Base-by-base conservation (phyloP, 2,329 filamentous ascomycete species). In the Fusarium albidum region DNA sequence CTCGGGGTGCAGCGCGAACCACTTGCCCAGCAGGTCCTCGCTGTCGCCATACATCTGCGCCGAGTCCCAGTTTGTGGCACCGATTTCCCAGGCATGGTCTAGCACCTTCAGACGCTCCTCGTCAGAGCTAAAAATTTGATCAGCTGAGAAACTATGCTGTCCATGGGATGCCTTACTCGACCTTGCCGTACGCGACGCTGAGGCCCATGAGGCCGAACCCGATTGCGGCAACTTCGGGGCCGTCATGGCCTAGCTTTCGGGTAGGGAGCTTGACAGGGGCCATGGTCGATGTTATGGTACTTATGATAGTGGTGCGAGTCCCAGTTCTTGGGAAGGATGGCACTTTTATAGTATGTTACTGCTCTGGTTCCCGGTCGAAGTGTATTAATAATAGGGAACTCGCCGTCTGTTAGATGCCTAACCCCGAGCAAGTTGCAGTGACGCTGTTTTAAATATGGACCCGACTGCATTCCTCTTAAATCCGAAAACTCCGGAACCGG, bases 21-120 rank as follows among this genome's bases (percentile, higher is more conserved):
- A 81, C 61, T 73, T 71, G 5, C 77, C 76, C 11, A 81, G 44
- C 3, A 80, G 55, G 5, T 72, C 72, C 57, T 82, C 79, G 51
- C 59, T 74, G 55, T 77, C 75, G 38, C 71, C 77, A 57, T 81
- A 80, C 18, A 69, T 40, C 12, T 51, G 29, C 2, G 48, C 25
- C 15, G n/a, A 12, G 29, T 46, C 42, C 42, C 42, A 46, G 21
- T 35, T 28, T 13, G 18, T 26, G 9, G 21, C 31, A 8, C 42
- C 42, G 6, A 46, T 14, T n/a, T 46, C 42, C 18, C 32, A 29
- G 5, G 42, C 42, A 14, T 21, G 31, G 9, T 46, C 42, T 27
- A 46, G 25, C 9, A 46, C 13, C 9, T 35, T 37, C 12, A 46
- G 39, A 15, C 27, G 39, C 5, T 29, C 39, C 11, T 41, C 39